A percentile compares a stretch with the other conserved stretches of the same genome.
Conservation (phyloP, 768 basidiomycete genomes). For the Leccinum subtestaceum region DNA sequence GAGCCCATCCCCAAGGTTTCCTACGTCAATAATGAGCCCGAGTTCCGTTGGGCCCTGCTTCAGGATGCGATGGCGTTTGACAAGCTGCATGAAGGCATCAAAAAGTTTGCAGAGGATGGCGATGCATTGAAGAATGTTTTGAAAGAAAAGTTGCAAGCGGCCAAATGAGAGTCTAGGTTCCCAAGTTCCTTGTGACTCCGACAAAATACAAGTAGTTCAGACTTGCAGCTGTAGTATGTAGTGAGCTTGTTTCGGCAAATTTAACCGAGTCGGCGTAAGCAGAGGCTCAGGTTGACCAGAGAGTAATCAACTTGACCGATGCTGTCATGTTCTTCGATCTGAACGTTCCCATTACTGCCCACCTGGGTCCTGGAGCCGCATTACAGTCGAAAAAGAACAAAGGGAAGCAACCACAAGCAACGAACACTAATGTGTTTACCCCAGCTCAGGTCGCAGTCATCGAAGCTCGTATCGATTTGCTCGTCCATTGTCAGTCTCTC, state of each 20-base stretch:
- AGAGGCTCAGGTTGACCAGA: too few relatives aligned
- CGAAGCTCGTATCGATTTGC: constrained; percentile 63
- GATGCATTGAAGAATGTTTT: constrained; percentile 79
- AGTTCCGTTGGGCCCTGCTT: constrained; percentile 90
- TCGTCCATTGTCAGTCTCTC: constrained; percentile 63
- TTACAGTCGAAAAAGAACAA: constrained; percentile 28
- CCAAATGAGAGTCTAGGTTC: neutral
- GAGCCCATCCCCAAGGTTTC: constrained; percentile 73
- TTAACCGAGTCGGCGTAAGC: neutral
- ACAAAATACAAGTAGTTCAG: neutral
- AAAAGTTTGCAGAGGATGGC: constrained; percentile 94
- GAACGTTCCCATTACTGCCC: constrained; percentile 50
- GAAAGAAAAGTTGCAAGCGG: constrained; percentile 51
- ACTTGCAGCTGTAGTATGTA: too few relatives aligned
- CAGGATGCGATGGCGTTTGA: constrained; percentile 94
- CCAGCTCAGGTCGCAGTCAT: constrained; percentile 54
- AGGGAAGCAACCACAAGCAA: constrained; percentile 36
- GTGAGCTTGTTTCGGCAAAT: neutral
- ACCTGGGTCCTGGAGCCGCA: constrained; percentile 12
- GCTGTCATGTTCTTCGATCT: constrained; percentile 66
- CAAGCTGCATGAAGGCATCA: constrained; percentile 95
- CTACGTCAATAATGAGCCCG: constrained; percentile 85
- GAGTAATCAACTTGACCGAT: neutral
- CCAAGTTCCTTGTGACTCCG: neutral
- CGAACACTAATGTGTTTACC: constrained; percentile 41